phyloP scores from a whole-genome alignment of 2,329 filamentous ascomycete genomes.

The Xylaria sp. region DNA sequence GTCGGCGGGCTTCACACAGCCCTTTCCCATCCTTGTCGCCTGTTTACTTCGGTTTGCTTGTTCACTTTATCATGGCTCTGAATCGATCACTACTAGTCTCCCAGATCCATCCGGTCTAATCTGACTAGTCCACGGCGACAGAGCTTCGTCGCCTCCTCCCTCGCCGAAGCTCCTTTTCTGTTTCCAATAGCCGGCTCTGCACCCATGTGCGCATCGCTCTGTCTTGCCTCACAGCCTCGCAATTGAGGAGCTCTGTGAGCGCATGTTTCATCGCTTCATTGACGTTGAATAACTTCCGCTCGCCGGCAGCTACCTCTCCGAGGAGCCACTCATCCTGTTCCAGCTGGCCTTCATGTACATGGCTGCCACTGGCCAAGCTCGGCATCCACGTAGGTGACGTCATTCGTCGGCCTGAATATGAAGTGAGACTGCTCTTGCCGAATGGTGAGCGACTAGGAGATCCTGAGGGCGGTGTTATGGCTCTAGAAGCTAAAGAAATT shows the following conservation, averaged over 20 bases:
- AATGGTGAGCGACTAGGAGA: slow-evolving; percentile 69
- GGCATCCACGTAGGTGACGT: slow-evolving; percentile 40
- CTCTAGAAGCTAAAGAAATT: slow-evolving; percentile 47
- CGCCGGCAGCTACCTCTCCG: slow-evolving; percentile 62
- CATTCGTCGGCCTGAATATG: slow-evolving; percentile 50
- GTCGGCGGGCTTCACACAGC: neutral
- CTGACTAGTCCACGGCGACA: slow-evolving; percentile 43
- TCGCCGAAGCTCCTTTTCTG: slow-evolving; percentile 67
- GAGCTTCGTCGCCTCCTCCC: slow-evolving; percentile 62
- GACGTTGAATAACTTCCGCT: slow-evolving; percentile 65
- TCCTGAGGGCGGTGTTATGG: slow-evolving; percentile 64
- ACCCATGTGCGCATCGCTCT: slow-evolving; percentile 67
- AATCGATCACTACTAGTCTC: neutral
- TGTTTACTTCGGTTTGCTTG: neutral
- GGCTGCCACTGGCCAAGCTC: slow-evolving; percentile 28
- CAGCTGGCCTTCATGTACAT: slow-evolving; percentile 47
- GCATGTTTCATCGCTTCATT: slow-evolving; percentile 71
- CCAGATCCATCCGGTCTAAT: neutral
- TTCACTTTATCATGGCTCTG: neutral
- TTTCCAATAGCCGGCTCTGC: slow-evolving; percentile 68
- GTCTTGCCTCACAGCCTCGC: slow-evolving; percentile 64
- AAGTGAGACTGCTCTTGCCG: slow-evolving; percentile 54
- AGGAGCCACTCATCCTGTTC: slow-evolving; percentile 61
- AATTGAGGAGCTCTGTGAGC: slow-evolving; percentile 71
- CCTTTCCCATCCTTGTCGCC: neutral